Conservation (phyloP, 352 stramenopile species). For the Phytophthora hibernalis region DNA sequence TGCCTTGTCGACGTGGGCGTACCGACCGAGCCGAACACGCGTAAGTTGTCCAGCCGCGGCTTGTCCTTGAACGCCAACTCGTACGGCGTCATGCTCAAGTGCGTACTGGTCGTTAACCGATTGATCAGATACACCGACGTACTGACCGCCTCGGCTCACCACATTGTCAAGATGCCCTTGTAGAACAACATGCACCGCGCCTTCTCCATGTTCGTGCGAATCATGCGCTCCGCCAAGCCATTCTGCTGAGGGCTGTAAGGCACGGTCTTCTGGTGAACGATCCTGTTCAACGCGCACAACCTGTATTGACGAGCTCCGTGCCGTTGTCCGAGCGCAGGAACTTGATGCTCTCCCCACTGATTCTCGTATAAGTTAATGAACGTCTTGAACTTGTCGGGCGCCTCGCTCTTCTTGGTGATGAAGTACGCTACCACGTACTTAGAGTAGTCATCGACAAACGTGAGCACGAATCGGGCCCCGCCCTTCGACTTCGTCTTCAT, state of each 20-base stretch:
- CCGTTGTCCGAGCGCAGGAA: conserved; percentile 40
- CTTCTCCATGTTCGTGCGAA: conserved; percentile 35
- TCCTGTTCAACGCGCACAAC: conserved; percentile 1
- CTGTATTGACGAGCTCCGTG: conserved; percentile 32
- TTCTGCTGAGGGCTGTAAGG: conserved; percentile 29
- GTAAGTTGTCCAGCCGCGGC: conserved; percentile 18
- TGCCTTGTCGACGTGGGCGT: conserved; percentile 32
- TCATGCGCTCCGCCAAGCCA: conserved; percentile 30
- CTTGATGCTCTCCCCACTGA: conserved; percentile 26
- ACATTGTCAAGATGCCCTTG: conserved; percentile 27
- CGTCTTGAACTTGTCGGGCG: conserved; percentile 11
- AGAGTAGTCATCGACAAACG: conserved; percentile 29
- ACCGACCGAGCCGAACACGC: conserved; percentile 39
- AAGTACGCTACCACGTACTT: conserved; percentile 27
- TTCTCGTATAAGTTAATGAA: conserved; percentile 26
- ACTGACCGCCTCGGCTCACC: conserved; percentile 43
- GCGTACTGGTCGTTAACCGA: conserved; percentile 2
- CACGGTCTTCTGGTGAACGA: conserved; percentile 21
- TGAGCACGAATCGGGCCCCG: conserved; percentile 20
- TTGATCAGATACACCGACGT: conserved; percentile 42
- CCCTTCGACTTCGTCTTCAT: conserved; percentile 17
- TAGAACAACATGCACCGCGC: conserved; percentile 38
- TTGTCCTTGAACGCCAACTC: conserved; percentile 29
- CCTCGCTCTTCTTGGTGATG: conserved; percentile 34
- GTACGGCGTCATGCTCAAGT: conserved; percentile 20